Evolutionary conservation across 2,329 filamentous ascomycete species (phyloP).

Genomic region (Paecilomyces fulvus): DNA sequence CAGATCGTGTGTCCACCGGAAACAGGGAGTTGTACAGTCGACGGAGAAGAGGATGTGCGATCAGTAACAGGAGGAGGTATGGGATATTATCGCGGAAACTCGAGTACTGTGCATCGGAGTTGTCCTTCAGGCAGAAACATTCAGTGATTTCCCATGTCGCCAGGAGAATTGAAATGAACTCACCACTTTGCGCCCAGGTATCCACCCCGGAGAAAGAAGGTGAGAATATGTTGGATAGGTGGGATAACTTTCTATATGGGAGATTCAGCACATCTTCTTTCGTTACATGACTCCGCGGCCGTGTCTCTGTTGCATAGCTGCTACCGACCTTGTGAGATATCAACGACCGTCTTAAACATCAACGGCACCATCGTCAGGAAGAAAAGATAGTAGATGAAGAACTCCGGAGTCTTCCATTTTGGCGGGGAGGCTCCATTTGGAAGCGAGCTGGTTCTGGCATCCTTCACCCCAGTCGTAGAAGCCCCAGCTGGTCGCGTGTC

Average conservation of each 20-base stretch:
- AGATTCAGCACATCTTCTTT: not conserved
- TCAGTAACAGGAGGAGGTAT: slow-evolving; percentile 63
- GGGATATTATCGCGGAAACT: slow-evolving; percentile 81
- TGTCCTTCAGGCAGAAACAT: slow-evolving; percentile 51
- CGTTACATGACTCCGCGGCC: not conserved
- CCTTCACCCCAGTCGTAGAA: slow-evolving; percentile 13
- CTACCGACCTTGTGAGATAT: slow-evolving; percentile 69
- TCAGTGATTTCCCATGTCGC: not conserved
- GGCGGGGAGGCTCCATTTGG: slow-evolving; percentile 49
- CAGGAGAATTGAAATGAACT: slow-evolving; percentile 19
- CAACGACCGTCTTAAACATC: slow-evolving; percentile 86
- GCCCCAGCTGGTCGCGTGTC: slow-evolving; percentile 38
- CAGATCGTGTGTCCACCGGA: slow-evolving; percentile 12
- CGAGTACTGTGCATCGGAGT: slow-evolving; percentile 80
- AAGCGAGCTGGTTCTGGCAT: slow-evolving; percentile 29
- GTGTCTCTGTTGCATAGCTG: not conserved
- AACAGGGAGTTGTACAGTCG: slow-evolving; percentile 56
- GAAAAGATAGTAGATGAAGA: slow-evolving; percentile 68
- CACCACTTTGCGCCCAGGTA: slow-evolving; percentile 83
- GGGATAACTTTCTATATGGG: slow-evolving; percentile 61
- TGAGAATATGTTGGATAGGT: slow-evolving; percentile 67
- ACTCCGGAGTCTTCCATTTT: slow-evolving; percentile 81
- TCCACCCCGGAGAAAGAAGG: slow-evolving; percentile 74
- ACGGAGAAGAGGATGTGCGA: slow-evolving; percentile 72
- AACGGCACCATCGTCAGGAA: slow-evolving; percentile 60